These are phyloP conservation scores for Phylloporus rhodoxanthus DNA, from an alignment of 768 basidiomycete species.

Conservation along the genomic window DNA sequence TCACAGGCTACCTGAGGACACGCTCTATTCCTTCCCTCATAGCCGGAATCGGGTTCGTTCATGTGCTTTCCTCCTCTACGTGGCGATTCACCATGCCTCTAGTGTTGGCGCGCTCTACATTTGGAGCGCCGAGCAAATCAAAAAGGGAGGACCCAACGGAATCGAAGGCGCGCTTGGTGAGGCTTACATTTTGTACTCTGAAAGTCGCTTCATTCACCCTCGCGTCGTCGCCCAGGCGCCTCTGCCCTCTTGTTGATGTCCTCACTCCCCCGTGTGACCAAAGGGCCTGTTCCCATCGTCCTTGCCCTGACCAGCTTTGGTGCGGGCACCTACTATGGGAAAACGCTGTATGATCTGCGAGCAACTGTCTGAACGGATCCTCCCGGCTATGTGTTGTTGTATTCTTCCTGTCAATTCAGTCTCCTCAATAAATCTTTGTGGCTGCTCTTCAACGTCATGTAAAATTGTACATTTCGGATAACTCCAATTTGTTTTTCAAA, in stretches of 20 bases:
- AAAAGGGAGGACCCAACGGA: slow-evolving; percentile 67
- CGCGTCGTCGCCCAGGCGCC: slow-evolving; percentile 44
- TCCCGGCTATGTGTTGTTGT: slow-evolving; percentile 5
- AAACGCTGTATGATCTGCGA: slow-evolving; percentile 40
- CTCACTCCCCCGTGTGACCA: slow-evolving; percentile 63
- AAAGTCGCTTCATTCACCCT: not conserved
- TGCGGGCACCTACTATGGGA: slow-evolving; percentile 65
- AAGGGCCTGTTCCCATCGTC: slow-evolving; percentile 67
- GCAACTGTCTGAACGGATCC: slow-evolving; percentile 10
- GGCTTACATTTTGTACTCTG: slow-evolving; percentile 16
- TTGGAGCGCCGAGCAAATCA: slow-evolving; percentile 72
- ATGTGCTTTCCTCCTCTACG: not conserved
- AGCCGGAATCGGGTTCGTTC: slow-evolving; percentile 68
- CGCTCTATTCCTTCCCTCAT: slow-evolving; percentile 78
- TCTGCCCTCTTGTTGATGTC: slow-evolving; percentile 71
- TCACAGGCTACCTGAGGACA: slow-evolving; percentile 65
- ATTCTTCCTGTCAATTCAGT: slow-evolving; percentile 1
- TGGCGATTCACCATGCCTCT: not conserved
- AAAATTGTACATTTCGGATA: slow-evolving; percentile 13
- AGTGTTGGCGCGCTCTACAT: slow-evolving; percentile 78
- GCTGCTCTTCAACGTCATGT: not conserved
- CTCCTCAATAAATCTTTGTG: not conserved
- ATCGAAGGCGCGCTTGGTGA: slow-evolving; percentile 72
- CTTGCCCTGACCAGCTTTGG: slow-evolving; percentile 57
- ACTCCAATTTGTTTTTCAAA: slow-evolving; percentile 1